A percentile compares a stretch with the other conserved stretches of the same genome.
Conservation (phyloP, 2,329 filamentous ascomycete species). For the Fusarium mangiferae region DNA sequence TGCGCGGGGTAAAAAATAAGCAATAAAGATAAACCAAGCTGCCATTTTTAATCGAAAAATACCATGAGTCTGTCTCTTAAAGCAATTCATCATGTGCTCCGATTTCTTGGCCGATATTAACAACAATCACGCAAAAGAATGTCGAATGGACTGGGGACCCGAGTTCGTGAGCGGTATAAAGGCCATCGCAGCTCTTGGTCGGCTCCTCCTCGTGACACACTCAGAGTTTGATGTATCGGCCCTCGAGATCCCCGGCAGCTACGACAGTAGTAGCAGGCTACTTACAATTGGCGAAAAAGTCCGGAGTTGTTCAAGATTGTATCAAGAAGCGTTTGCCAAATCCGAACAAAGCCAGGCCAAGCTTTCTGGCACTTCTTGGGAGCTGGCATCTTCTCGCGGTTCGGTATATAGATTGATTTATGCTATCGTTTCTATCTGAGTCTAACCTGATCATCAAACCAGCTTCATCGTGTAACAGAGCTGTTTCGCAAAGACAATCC, state of each 20-base stretch:
- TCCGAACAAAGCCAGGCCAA: not conserved
- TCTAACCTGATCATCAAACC: not conserved
- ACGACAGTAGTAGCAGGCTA: not conserved
- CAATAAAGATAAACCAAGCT: not conserved
- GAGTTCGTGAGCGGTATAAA: not conserved
- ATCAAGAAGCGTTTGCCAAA: not conserved
- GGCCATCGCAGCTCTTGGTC: not conserved
- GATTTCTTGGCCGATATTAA: not conserved
- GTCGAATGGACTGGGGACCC: not conserved
- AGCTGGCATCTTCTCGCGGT: not conserved
- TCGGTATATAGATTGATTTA: not conserved
- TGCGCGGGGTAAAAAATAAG: not conserved
- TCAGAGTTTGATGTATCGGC: not conserved
- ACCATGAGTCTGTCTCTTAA: not conserved
- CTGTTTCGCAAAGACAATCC: not conserved
- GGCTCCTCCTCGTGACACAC: not conserved
- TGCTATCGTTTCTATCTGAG: too few relatives aligned
- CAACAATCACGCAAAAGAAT: not conserved
- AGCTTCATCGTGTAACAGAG: not conserved
- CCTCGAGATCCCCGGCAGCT: not conserved
- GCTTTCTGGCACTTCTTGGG: not conserved
- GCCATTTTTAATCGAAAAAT: rapidly evolving
- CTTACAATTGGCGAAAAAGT: not conserved
- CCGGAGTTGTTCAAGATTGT: not conserved
- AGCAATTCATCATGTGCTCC: not conserved